Evolutionary conservation across 768 basidiomycete species (phyloP), one percentile per base, ranked within the genome.

Genomic region (Collybia sp.): DNA sequence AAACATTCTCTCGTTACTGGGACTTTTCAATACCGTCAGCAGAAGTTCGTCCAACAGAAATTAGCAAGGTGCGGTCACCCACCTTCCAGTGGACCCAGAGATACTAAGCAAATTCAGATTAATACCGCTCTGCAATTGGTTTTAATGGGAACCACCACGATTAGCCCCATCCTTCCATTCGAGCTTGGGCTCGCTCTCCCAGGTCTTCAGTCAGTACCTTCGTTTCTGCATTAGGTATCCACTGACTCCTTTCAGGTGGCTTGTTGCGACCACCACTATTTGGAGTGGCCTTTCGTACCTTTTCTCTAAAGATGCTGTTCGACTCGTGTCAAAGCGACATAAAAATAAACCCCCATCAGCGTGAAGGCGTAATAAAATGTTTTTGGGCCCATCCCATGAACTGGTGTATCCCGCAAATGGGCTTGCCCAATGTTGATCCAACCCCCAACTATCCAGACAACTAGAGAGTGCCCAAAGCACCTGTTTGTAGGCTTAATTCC

Each of bases 1-100:
- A 91, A 91, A 96, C 93, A 0, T 86, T 92, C 59, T 62, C 70
- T 18, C 81, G 96, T 30, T 99, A 98, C 66, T 99, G 94, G 90
- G 90, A 97, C 61, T 91, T 96, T 51, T 88, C 89, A 9, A 82
- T 96, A 42, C 93, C 96, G 1, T 95, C 93, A 1, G 95, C 93
- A 1, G 94, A 96, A 65, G 93, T 98, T 11, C 80, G 80, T 25
- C 95, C 95, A 0, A 98, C 96, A 10, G 66, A 65, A n/a, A 93
- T 99, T 42, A 95, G 92, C 73, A 98, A 95, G 73, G 90, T 87
- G 34, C 35, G 25, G 8, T 41, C 48, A 43, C 5, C 49, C 36
- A 30, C 35, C 30, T 55, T 34, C 18, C 25, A 11, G 12, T 45
- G 17, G 18, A 31, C 15, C 17, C 45, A 19, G 12, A 17, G 20